Conservation (phyloP, 495 filamentous ascomycete genomes). For the Thermothielavioides terrestris region DNA sequence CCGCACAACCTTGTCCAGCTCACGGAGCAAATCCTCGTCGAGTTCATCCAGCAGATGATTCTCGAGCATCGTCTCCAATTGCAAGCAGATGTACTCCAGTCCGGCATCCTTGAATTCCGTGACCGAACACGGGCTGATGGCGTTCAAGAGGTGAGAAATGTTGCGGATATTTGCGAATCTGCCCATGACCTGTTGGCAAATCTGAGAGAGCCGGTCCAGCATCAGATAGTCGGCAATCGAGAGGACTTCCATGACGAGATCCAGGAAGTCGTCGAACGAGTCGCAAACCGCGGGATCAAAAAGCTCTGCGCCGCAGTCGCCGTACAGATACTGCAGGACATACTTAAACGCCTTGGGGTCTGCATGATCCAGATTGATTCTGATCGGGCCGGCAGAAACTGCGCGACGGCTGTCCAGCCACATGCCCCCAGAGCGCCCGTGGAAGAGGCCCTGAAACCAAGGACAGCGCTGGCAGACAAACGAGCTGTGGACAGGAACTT, state of each 20-base stretch:
- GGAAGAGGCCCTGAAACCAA: constrained; percentile 85
- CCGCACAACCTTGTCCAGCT: constrained; percentile 69
- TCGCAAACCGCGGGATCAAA: constrained; percentile 68
- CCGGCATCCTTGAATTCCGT: constrained; percentile 81
- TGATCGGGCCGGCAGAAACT: constrained; percentile 37
- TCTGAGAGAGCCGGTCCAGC: constrained; percentile 81
- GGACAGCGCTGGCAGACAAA: constrained; percentile 78
- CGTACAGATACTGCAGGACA: constrained; percentile 75
- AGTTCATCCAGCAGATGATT: constrained; percentile 78
- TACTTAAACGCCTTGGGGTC: constrained; percentile 60
- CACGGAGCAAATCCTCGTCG: constrained; percentile 70
- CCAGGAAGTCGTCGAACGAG: constrained; percentile 72
- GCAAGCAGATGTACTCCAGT: constrained; percentile 84
- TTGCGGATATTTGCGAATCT: constrained; percentile 82
- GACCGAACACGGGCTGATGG: constrained; percentile 70
- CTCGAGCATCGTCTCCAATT: constrained; percentile 81
- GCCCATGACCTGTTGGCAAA: constrained; percentile 84
- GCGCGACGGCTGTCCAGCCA: constrained; percentile 70
- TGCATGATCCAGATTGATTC: constrained; percentile 79
- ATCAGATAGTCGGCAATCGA: constrained; percentile 87
- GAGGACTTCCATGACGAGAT: constrained; percentile 87
- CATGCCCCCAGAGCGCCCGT: constrained; percentile 69
- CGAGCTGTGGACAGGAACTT: constrained; percentile 62
- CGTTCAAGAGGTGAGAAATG: constrained; percentile 73
- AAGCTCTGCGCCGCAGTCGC: constrained; percentile 68